A percentile compares a stretch with the other conserved stretches of the same genome.
These are phyloP conservation scores for Nicotiana knightiana DNA, from an alignment of 257 asterid species.

Conservation along the genomic window DNA sequence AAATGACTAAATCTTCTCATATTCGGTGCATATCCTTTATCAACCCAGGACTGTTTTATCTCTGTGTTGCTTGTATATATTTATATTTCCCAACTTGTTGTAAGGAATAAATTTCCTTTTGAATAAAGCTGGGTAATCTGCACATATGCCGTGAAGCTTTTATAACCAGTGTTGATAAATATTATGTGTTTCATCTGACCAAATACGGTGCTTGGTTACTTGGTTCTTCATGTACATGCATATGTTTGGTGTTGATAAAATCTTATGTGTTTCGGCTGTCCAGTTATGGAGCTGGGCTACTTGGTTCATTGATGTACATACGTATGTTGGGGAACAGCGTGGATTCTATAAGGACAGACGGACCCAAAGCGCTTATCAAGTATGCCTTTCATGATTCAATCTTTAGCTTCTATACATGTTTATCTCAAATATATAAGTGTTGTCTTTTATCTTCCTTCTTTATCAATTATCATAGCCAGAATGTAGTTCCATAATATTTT, in stretches of 20 bases:
- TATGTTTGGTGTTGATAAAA: conserved; percentile 49
- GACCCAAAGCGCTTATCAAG: conserved; percentile 81
- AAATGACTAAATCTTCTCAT: not conserved
- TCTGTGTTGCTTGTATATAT: not conserved
- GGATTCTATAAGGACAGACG: conserved; percentile 77
- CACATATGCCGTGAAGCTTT: not conserved
- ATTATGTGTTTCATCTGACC: not conserved
- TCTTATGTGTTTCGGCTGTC: not conserved
- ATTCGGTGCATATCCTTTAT: not conserved
- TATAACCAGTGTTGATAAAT: not conserved
- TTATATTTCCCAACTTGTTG: not conserved
- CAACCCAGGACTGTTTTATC: not conserved
- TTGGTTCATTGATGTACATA: conserved; percentile 83
- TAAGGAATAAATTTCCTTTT: not conserved
- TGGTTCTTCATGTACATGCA: conserved; percentile 79
- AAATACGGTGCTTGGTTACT: conserved; percentile 62
- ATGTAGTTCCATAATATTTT: not conserved
- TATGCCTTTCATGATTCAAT: conserved; percentile 25
- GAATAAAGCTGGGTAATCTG: not conserved
- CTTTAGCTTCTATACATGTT: not conserved
- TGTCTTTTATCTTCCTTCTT: not conserved
- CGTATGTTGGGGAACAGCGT: conserved; percentile 86
- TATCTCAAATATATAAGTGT: not conserved
- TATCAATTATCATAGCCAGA: not conserved
- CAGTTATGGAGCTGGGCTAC: conserved; percentile 75